Percentiles rank a stretch among this genome's conserved stretches.
Evolutionary conservation across 805 yeast species (phyloP).

Genomic region (Candida sanyiensis): DNA sequence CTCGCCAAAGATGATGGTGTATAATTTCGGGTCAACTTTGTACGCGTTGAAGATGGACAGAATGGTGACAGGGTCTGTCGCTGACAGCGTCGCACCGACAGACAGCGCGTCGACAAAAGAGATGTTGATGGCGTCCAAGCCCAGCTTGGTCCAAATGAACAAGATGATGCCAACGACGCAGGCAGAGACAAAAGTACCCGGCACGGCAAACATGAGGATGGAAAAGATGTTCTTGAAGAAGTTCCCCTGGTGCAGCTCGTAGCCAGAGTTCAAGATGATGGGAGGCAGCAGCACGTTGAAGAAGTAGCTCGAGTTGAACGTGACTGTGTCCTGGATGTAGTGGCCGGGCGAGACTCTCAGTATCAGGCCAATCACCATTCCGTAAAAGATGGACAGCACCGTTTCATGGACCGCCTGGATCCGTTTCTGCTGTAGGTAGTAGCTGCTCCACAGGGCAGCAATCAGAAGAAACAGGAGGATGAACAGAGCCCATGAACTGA

Average conservation of each 20-base stretch:
- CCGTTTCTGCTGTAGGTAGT: conserved; percentile 82
- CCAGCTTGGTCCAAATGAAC: conserved; percentile 85
- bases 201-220: conserved; percentile 89
- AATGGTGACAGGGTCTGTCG: conserved; percentile 98
- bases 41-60: conserved; percentile 94
- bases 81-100: conserved; percentile 95
- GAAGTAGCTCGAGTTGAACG: conserved; percentile 90
- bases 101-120: conserved; percentile 97
- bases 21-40: conserved; percentile 95
- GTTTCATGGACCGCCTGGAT: conserved; percentile 98
- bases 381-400: conserved; percentile 90
- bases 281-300: conserved; percentile 94
- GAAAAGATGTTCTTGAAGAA: conserved; percentile 90
- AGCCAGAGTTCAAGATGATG: conserved; percentile 91
- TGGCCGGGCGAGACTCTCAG: conserved; percentile 93
- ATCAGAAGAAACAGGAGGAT: conserved; percentile 75
- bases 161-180: conserved; percentile 84
- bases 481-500: conserved; percentile 95
- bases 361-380: conserved; percentile 90
- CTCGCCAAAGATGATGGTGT: conserved; percentile 96
- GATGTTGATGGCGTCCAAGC: conserved; percentile 79
- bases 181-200: conserved; percentile 92
- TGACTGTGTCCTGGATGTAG: conserved; percentile 93
- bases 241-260: conserved; percentile 92
- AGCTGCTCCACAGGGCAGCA: conserved; percentile 91